Evolutionary conservation across 1,284 basidiomycete genomes (phyloP), one percentile per base, ranked within the genome.

Genomic region (Gyrodon tennesseensis): DNA sequence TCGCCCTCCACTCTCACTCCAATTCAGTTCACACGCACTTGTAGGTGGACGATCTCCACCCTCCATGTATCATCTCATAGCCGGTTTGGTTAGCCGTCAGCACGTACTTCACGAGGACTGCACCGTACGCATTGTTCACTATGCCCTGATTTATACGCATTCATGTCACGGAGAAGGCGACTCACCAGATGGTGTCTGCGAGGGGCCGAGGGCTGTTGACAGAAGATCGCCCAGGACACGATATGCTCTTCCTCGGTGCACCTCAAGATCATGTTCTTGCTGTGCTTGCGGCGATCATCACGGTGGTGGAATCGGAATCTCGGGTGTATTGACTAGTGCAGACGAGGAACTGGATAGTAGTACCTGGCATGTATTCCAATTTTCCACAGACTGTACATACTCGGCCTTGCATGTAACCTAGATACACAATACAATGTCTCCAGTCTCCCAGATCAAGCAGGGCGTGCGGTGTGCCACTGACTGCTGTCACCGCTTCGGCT

Each of bases 1-100:
- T 73, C 73, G 68, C 70, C 69, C 77, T 76, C 73, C 76, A 39
- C 56, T 83, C 82, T 81, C 84, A 72, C 64, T 79, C 83, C 79
- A 70, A 75, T 75, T 78, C 84, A 77, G 75, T 80, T 82, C 84
- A 80, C 79, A 73, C 80, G 79, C 78, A 81, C 82, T 85, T 72
- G 83, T 71, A 84, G 83, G 83, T 82, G 85, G 64, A 87, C 86
- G 86, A 77, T 71, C 66, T 43, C 61, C 51, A 27, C 48, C 31
- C 60, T 62, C 63, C 59, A 51, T 52, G 60, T 60, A 54, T 54
- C 56, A 44, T n/a, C n/a, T 67, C 58, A 60, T 62, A 39, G 63
- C 59, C 56, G 71, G 67, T 72, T 74, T 74, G 63, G 59, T 63
- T 70, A 57, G 53, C 63, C 60, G 49, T 67, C 65, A 58, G 63